These are phyloP conservation scores for Zanthoxylum bungeanum DNA, from an alignment of 345 rosid genomes.

Conservation along the genomic window DNA sequence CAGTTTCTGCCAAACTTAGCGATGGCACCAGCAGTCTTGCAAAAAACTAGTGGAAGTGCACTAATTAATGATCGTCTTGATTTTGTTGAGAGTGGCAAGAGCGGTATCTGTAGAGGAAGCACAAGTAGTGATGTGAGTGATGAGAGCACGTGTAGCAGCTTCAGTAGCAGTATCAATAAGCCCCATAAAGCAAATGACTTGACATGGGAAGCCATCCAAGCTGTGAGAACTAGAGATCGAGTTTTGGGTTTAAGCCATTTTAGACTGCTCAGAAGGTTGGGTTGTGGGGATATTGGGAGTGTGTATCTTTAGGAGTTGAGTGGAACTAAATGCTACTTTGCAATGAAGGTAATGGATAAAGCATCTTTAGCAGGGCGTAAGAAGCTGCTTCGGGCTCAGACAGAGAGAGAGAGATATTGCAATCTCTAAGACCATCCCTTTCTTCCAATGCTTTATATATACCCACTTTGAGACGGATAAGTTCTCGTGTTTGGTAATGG, in stretches of 20 bases:
- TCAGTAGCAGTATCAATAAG: slow-evolving; percentile 74
- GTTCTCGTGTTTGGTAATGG: slow-evolving; percentile 91
- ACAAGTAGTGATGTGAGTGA: slow-evolving; percentile 85
- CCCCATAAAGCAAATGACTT: slow-evolving; percentile 86
- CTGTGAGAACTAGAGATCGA: slow-evolving; percentile 67
- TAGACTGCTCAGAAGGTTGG: no score
- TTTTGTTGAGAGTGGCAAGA: slow-evolving; percentile 80
- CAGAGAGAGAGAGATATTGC: slow-evolving; percentile 91
- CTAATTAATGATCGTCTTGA: slow-evolving; percentile 74
- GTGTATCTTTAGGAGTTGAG: slow-evolving; percentile 85
- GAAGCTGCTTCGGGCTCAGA: no score
- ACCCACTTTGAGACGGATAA: slow-evolving; percentile 89
- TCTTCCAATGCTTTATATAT: slow-evolving; percentile 84
- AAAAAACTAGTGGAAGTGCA: slow-evolving; percentile 71
- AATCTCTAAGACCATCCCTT: slow-evolving; percentile 85
- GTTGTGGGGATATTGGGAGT: slow-evolving; percentile 92
- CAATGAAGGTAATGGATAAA: slow-evolving; percentile 92
- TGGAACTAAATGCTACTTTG: slow-evolving; percentile 82
- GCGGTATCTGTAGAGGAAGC: slow-evolving; percentile 87
- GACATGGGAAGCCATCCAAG: slow-evolving; percentile 95
- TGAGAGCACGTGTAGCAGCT: slow-evolving; percentile 90
- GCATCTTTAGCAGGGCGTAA: no score
- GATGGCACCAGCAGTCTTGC: slow-evolving; percentile 66
- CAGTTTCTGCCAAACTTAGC: slow-evolving; percentile 75
- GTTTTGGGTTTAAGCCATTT: no score